phyloP scores from a whole-genome alignment of 495 filamentous ascomycete genomes.

The Venustampulla echinocandica region DNA sequence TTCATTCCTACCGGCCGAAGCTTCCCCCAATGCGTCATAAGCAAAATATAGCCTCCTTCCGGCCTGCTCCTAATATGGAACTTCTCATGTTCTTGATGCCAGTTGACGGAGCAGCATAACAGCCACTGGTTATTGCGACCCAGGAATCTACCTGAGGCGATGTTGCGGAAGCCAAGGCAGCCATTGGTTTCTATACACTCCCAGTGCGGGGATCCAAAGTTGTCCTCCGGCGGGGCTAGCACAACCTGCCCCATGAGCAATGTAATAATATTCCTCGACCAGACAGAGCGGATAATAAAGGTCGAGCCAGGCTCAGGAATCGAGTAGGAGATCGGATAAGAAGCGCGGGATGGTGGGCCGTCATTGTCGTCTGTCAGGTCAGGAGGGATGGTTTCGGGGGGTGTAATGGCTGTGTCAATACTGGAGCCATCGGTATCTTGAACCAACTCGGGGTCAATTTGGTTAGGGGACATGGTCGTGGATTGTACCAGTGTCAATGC shows the following conservation, averaged over 20 bases:
- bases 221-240: constrained; percentile 20
- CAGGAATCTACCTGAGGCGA: constrained; percentile 19
- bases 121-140: constrained; percentile 22
- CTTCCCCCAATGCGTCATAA: constrained; percentile 23
- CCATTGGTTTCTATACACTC: constrained; percentile 29
- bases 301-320: constrained; percentile 19
- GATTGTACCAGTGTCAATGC: no score
- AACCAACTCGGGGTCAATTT: constrained; percentile 1
- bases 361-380: constrained; percentile 15
- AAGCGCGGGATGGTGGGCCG: background rate
- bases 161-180: constrained; percentile 31
- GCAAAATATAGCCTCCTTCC: constrained; percentile 26
- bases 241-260: constrained; percentile 24
- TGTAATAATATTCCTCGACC: constrained; percentile 24
- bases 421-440: constrained; percentile 10
- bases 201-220: constrained; percentile 31
- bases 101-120: constrained; percentile 17
- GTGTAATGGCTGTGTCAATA: constrained; percentile 15
- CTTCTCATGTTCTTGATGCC: constrained; percentile 21
- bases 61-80: constrained; percentile 21
- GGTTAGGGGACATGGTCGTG: no score
- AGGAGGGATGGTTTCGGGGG: constrained; percentile 17
- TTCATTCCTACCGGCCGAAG: constrained; percentile 25
- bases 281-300: constrained; percentile 25
- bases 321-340: constrained; percentile 13